Conservation (phyloP, 1,284 basidiomycete genomes). For the Rhodotorula sp. region DNA sequence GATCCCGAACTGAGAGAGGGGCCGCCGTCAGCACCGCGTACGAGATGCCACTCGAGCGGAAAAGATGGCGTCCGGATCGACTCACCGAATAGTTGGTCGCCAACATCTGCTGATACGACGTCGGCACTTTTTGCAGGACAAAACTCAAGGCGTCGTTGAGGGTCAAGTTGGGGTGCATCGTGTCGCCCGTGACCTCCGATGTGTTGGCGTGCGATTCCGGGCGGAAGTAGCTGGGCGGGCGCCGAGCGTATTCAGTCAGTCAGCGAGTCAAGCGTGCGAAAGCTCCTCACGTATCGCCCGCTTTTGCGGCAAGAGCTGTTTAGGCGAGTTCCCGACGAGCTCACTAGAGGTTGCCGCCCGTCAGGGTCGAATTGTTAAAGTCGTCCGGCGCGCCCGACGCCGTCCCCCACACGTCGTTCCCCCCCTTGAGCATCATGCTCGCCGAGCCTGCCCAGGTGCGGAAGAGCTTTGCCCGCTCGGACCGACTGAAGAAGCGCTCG, state of each 20-base stretch:
- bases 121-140: constrained; percentile 66
- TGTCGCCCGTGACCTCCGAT: constrained; percentile 47
- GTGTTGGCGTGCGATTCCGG: constrained; percentile 35
- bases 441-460: constrained; percentile 86
- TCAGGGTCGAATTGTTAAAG: constrained; percentile 54
- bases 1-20: constrained; percentile 62
- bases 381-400: constrained; percentile 68
- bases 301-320: neutral
- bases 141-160: constrained; percentile 61
- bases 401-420: constrained; percentile 76
- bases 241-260: neutral
- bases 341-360: constrained; percentile 38
- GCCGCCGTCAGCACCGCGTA: neutral
- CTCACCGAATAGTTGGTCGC: constrained; percentile 73
- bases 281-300: neutral
- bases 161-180: constrained; percentile 69
- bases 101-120: constrained; percentile 71
- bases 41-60: no score
- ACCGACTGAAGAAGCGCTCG: constrained; percentile 78
- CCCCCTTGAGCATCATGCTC: constrained; percentile 41
- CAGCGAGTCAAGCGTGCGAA: neutral
- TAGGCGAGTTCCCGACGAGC: neutral
- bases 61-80: neutral
- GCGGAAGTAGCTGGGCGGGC: constrained; percentile 38
- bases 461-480: constrained; percentile 87